These are phyloP conservation scores for Pleurotus ostreatus DNA, from an alignment of 768 basidiomycete species.

Conservation along the genomic window DNA sequence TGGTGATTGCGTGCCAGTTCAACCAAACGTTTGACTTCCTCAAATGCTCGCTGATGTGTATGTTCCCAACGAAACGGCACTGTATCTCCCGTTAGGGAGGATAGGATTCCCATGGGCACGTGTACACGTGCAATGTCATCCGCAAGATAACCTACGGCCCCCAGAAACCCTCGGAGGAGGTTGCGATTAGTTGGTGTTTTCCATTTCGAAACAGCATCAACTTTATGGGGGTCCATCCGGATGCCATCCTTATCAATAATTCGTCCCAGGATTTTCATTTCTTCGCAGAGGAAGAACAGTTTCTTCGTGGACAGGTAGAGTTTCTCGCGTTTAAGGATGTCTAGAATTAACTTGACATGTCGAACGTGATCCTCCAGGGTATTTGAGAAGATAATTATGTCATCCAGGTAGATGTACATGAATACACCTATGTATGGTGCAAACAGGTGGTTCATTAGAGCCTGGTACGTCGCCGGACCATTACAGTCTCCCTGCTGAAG, in stretches of 20 bases:
- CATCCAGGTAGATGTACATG: no score
- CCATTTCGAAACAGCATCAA: slow-evolving; percentile 23
- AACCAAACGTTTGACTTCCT: slow-evolving; percentile 19
- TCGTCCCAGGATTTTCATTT: slow-evolving; percentile 15
- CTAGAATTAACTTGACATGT: slow-evolving; percentile 23
- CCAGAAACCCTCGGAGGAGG: no score
- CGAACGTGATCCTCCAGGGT: no score
- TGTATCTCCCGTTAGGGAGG: slow-evolving; percentile 7
- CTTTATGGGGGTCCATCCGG: slow-evolving; percentile 29
- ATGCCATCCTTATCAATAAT: slow-evolving; percentile 20
- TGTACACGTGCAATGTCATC: no score
- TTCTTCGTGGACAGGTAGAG: slow-evolving; percentile 27
- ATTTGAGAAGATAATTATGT: no score
- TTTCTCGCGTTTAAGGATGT: slow-evolving; percentile 16
- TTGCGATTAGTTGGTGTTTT: no score
- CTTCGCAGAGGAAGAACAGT: slow-evolving; percentile 10
- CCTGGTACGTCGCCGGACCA: no score
- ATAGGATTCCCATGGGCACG: slow-evolving; percentile 9
- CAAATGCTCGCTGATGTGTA: slow-evolving; percentile 17
- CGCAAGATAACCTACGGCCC: no score
- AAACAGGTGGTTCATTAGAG: no score
- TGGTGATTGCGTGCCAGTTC: not conserved
- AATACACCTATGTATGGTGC: no score
- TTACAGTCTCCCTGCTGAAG: no score
- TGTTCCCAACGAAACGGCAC: slow-evolving; percentile 10